phyloP scores from a whole-genome alignment of 192 early-diverging fungal genomes.

The Chytriomyces sp. region DNA sequence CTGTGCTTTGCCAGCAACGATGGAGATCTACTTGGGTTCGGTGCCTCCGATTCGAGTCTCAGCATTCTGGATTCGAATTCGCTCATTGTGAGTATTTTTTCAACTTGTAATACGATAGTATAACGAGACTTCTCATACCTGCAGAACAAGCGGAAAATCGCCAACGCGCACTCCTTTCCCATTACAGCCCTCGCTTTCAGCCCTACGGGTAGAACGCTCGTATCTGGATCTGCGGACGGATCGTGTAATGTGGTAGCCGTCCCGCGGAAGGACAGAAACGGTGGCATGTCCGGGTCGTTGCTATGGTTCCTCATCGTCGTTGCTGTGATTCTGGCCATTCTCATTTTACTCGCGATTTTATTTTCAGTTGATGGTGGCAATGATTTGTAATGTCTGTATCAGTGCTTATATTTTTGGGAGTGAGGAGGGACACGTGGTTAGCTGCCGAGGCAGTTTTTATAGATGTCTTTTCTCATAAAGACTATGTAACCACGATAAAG shows the following conservation, averaged over 20 bases:
- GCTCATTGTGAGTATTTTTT: constrained; percentile 48
- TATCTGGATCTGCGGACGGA: constrained; percentile 83
- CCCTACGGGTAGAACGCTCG: constrained; percentile 60
- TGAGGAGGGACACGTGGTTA: no score
- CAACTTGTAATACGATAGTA: background rate
- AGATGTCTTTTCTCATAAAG: no score
- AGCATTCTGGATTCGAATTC: constrained; percentile 63
- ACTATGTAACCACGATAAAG: background rate
- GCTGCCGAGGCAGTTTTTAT: no score
- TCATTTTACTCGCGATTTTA: no score
- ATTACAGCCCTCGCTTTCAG: constrained; percentile 78
- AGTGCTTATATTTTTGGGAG: no score
- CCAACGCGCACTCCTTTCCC: constrained; percentile 77
- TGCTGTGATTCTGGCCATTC: no score
- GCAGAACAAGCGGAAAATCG: constrained; percentile 60
- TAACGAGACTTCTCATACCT: background rate
- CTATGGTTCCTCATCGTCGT: no score
- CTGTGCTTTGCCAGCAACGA: constrained; percentile 65
- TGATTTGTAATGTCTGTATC: no score
- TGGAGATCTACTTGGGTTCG: constrained; percentile 73
- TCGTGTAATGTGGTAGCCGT: constrained; percentile 43
- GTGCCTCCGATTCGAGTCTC: constrained; percentile 72
- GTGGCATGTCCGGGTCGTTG: no score
- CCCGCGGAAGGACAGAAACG: background rate
- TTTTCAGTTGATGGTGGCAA: no score